Conservation (phyloP, 495 filamentous ascomycete genomes). For the Annulohypoxylon maeteangense region DNA sequence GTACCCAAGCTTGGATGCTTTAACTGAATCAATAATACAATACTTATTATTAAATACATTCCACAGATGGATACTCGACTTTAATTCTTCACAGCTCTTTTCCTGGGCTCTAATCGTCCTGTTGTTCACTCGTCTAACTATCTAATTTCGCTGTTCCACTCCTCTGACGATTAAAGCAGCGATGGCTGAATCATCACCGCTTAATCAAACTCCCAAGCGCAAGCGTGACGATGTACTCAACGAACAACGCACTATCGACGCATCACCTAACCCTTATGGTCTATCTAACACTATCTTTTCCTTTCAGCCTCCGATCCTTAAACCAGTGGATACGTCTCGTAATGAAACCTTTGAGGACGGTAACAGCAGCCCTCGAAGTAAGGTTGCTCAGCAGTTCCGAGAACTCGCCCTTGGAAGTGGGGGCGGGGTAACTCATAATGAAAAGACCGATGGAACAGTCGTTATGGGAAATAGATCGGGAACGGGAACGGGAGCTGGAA, state of each 20-base stretch:
- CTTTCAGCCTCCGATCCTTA: constrained; percentile 47
- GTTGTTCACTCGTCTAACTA: not conserved
- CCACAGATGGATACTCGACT: constrained; percentile 25
- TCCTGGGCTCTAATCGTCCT: not conserved
- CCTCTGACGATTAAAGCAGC: not conserved
- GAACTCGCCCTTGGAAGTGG: constrained; percentile 67
- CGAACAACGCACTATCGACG: constrained; percentile 34
- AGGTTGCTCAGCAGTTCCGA: constrained; percentile 71
- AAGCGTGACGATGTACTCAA: constrained; percentile 53
- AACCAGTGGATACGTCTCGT: constrained; percentile 38
- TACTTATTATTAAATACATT: constrained; percentile 6
- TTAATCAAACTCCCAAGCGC: constrained; percentile 58
- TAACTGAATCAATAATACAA: constrained; percentile 4
- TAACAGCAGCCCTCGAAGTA: constrained; percentile 68
- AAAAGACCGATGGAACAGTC: constrained; percentile 43
- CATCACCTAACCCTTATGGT: constrained; percentile 26
- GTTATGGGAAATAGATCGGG: constrained; percentile 17
- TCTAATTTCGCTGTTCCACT: not conserved
- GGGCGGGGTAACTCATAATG: constrained; percentile 51
- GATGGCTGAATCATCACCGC: constrained; percentile 45
- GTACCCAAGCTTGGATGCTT: not conserved
- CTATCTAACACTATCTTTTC: constrained; percentile 47
- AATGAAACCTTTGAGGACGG: constrained; percentile 49
- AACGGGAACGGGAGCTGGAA: constrained; percentile 15
- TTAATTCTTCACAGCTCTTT: constrained; percentile 15